These are phyloP conservation scores for Torulaspora maleeae DNA, from an alignment of 805 yeast genomes.

Conservation along the genomic window DNA sequence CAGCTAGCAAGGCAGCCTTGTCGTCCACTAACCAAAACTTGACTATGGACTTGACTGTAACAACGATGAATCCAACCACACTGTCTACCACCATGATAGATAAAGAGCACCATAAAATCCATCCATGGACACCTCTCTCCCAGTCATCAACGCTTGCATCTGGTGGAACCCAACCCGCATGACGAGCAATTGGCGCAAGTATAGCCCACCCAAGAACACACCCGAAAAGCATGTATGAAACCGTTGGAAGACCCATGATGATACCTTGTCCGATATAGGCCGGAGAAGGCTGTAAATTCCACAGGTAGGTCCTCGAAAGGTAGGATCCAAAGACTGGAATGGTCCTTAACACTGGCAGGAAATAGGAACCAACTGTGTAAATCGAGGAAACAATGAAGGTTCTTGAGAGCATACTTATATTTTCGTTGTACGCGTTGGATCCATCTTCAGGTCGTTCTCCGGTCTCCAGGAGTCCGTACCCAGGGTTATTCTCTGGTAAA, in stretches of 20 bases:
- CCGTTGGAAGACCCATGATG: conserved; percentile 93
- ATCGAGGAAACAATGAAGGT: conserved; percentile 68
- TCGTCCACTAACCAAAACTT: conserved; percentile 25
- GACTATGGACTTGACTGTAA: conserved; percentile 44
- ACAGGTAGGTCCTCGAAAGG: conserved; percentile 60
- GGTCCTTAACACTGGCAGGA: conserved; percentile 60
- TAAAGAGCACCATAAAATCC: conserved; percentile 93
- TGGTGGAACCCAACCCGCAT: conserved; percentile 82
- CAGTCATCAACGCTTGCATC: conserved; percentile 71
- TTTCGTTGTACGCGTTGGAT: conserved; percentile 41
- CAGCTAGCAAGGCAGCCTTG: conserved; percentile 22
- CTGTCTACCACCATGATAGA: conserved; percentile 94
- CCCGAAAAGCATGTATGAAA: conserved; percentile 85
- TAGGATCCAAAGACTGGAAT: conserved; percentile 72
- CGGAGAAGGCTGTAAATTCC: conserved; percentile 94
- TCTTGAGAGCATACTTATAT: conserved; percentile 51
- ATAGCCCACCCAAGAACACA: conserved; percentile 88
- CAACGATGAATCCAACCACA: conserved; percentile 68
- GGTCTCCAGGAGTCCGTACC: conserved; percentile 5
- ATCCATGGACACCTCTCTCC: conserved; percentile 92
- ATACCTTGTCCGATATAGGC: conserved; percentile 97
- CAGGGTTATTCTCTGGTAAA: background rate
- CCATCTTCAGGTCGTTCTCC: conserved; percentile 5
- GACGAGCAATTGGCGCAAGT: conserved; percentile 73
- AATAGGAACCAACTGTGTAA: conserved; percentile 69